Evolutionary conservation across 1,284 basidiomycete species (phyloP).

Genomic region (Apiotrichum akiyoshidainum): DNA sequence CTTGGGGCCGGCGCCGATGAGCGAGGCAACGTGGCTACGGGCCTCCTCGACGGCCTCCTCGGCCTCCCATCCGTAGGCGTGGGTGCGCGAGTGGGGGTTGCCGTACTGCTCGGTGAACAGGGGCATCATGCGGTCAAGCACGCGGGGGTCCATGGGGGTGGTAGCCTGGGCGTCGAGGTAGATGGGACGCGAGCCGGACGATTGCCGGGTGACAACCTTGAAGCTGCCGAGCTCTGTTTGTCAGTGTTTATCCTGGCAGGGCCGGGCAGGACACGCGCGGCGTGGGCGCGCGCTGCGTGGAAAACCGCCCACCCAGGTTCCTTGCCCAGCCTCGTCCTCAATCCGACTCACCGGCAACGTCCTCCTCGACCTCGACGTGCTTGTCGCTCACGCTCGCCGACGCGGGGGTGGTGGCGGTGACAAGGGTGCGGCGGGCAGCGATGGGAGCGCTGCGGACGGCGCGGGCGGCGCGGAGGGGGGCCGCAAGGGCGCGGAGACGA

Average conservation of each 20-base stretch:
- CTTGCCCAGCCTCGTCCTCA: neutral
- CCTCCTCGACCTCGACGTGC: slow-evolving; percentile 21
- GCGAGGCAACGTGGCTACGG: slow-evolving; percentile 82
- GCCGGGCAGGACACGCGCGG: too few species aligned
- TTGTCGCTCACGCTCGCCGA: slow-evolving; percentile 32
- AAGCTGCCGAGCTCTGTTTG: slow-evolving; percentile 76
- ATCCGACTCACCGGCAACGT: slow-evolving; percentile 22
- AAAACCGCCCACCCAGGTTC: too few species aligned
- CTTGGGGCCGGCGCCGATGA: slow-evolving; percentile 92
- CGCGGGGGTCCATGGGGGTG: slow-evolving; percentile 94
- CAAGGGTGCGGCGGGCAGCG: slow-evolving; percentile 21
- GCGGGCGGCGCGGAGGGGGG: slow-evolving; percentile 3
- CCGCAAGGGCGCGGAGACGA: slow-evolving; percentile 8
- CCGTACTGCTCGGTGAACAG: slow-evolving; percentile 95
- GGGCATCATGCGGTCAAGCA: slow-evolving; percentile 95
- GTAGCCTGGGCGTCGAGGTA: slow-evolving; percentile 97
- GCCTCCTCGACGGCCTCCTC: slow-evolving; percentile 91
- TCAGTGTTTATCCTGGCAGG: too few species aligned
- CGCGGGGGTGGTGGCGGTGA: slow-evolving; percentile 29
- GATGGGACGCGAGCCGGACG: slow-evolving; percentile 62
- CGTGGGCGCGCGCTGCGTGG: too few species aligned
- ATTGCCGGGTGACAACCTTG: slow-evolving; percentile 60
- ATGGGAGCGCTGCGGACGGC: neutral
- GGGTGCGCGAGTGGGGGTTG: slow-evolving; percentile 96
- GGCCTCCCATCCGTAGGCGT: slow-evolving; percentile 99